A percentile compares a stretch with the other conserved stretches of the same genome.
Evolutionary conservation across 805 yeast genomes (phyloP).

Genomic region (Tetrapisispora pingtungensis): DNA sequence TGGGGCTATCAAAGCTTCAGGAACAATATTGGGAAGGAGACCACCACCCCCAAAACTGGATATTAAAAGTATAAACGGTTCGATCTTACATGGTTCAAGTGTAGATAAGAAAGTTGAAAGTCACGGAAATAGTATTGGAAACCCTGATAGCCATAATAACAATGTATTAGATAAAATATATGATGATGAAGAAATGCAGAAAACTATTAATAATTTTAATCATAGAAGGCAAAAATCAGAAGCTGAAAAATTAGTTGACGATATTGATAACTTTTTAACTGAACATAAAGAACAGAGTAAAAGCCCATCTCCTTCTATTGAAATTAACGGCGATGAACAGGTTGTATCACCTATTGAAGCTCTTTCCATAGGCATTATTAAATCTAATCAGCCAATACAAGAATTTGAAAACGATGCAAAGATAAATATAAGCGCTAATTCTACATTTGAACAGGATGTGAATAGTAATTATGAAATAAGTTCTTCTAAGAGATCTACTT

Average conservation of each 20-base stretch:
- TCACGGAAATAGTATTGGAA: not conserved
- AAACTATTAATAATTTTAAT: not conserved
- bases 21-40: conserved; percentile 3
- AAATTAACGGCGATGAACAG: not conserved
- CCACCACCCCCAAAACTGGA: conserved; percentile 10
- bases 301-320: conserved; percentile 1
- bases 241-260: conserved; percentile 28
- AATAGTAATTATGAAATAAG: not conserved
- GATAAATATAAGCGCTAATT: not conserved
- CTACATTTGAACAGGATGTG: not conserved
- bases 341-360: conserved; percentile 2
- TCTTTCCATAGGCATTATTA: not conserved
- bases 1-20: not conserved
- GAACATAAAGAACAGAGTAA: conserved; percentile 9
- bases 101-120: not conserved
- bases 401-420: not conserved
- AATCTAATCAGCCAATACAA: not conserved
- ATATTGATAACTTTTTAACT: conserved; percentile 21
- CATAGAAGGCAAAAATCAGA: conserved; percentile 21
- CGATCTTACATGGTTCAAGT: not conserved
- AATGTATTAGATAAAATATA: too few species aligned
- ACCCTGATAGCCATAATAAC: not conserved
- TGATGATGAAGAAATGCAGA: too few species aligned
- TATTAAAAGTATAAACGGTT: not conserved
- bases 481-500: not conserved